Percentiles rank a stretch among this genome's conserved stretches.
These are phyloP conservation scores for Microcyclosporella mali DNA, from an alignment of 2,329 filamentous ascomycete species.

Conservation along the genomic window DNA sequence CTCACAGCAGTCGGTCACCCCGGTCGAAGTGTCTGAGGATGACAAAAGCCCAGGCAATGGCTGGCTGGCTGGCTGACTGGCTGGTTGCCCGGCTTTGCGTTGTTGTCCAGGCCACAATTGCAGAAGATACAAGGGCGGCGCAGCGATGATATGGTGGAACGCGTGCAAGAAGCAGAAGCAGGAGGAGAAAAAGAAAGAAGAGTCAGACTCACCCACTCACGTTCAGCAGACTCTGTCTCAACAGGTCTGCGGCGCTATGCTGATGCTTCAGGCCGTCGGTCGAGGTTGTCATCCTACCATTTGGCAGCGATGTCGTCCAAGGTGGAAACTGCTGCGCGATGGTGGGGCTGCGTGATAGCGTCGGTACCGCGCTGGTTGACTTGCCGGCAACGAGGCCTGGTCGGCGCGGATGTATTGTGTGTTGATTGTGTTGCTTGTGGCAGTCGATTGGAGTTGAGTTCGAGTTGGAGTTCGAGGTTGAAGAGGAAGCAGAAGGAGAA, in stretches of 20 bases:
- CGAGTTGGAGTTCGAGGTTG: background rate
- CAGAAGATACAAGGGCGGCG: no score
- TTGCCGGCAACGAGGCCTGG: constrained; percentile 32
- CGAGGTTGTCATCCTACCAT: constrained; percentile 1
- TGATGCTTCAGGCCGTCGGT: constrained; percentile 30
- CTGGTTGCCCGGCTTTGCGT: no score
- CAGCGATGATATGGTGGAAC: no score
- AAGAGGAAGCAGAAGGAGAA: background rate
- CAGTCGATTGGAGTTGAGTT: background rate
- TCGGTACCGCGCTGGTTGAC: constrained; percentile 40
- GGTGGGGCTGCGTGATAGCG: constrained; percentile 31
- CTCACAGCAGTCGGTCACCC: no score
- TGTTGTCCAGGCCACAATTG: no score
- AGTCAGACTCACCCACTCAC: constrained; percentile 38
- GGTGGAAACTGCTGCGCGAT: constrained; percentile 3
- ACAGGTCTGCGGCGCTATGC: constrained; percentile 48
- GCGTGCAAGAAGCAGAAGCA: constrained; percentile 18
- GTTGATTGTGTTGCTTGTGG: constrained; percentile 5
- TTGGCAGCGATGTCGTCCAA: constrained; percentile 12
- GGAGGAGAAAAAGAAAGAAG: constrained; percentile 7
- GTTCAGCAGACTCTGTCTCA: constrained; percentile 53
- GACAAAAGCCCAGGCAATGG: no score
- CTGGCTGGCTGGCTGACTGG: no score
- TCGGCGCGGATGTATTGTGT: constrained; percentile 10
- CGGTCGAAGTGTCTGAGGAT: background rate